These are phyloP conservation scores for Pseudocercospora crystallina DNA, from an alignment of 2,329 filamentous ascomycete species.

Conservation along the genomic window DNA sequence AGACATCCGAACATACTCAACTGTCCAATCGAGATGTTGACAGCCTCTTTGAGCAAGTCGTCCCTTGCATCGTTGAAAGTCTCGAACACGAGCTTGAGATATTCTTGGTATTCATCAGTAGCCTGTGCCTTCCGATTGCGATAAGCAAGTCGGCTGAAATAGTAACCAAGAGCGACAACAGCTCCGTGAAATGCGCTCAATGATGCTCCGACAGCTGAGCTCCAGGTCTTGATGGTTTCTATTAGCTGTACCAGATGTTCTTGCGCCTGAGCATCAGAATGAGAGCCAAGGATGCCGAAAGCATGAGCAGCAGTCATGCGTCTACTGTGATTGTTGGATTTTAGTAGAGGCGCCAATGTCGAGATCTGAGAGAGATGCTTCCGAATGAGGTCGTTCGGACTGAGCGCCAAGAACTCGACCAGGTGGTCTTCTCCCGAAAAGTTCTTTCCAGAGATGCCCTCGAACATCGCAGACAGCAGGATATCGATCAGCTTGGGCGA, in stretches of 20 bases:
- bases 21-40: slow-evolving; percentile 60
- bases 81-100: slow-evolving; percentile 48
- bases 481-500: slow-evolving; percentile 40
- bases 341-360: slow-evolving; percentile 60
- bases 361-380: slow-evolving; percentile 51
- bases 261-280: slow-evolving; percentile 45
- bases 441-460: slow-evolving; percentile 17
- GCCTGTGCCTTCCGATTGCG: slow-evolving; percentile 36
- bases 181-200: slow-evolving; percentile 61
- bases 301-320: slow-evolving; percentile 67
- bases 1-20: slow-evolving; percentile 60
- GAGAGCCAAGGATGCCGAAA: slow-evolving; percentile 74
- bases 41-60: slow-evolving; percentile 56
- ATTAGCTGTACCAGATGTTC: slow-evolving; percentile 42
- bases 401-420: slow-evolving; percentile 56
- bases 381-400: slow-evolving; percentile 54
- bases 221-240: slow-evolving; percentile 49
- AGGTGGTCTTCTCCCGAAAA: slow-evolving; percentile 42
- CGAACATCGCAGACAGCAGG: slow-evolving; percentile 27
- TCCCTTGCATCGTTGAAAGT: slow-evolving; percentile 58
- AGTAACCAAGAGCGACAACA: slow-evolving; percentile 58
- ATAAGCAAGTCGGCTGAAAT: slow-evolving; percentile 57
- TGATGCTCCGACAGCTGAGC: slow-evolving; percentile 59
- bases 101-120: slow-evolving; percentile 31
- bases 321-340: slow-evolving; percentile 70